phyloP scores from a whole-genome alignment of 192 early-diverging fungal species.

The Entomortierella lignicola region DNA sequence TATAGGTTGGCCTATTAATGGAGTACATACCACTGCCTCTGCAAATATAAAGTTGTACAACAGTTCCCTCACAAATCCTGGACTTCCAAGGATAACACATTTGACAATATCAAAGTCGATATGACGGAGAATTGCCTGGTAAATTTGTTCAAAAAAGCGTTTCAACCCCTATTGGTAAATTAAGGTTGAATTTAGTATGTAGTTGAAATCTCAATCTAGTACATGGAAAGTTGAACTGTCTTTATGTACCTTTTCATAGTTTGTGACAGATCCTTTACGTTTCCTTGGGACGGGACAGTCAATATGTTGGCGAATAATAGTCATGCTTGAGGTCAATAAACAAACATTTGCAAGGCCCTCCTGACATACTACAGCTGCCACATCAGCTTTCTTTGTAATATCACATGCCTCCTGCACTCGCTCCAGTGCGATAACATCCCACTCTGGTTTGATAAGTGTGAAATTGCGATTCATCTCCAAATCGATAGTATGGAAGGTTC shows the following conservation, averaged over 20 bases:
- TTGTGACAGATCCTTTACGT: slow-evolving; percentile 87
- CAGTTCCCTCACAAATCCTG: slow-evolving; percentile 94
- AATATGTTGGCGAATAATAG: slow-evolving; percentile 92
- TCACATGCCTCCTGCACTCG: slow-evolving; percentile 91
- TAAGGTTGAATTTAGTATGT: no score
- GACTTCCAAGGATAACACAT: slow-evolving; percentile 95
- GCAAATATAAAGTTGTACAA: slow-evolving; percentile 89
- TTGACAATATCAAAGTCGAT: slow-evolving; percentile 95
- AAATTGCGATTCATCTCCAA: slow-evolving; percentile 91
- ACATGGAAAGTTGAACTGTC: no score
- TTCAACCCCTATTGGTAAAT: slow-evolving; percentile 62
- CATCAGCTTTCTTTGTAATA: slow-evolving; percentile 88
- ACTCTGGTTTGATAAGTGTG: slow-evolving; percentile 87
- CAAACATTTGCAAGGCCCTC: slow-evolving; percentile 94
- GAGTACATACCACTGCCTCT: slow-evolving; percentile 73
- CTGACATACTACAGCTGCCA: slow-evolving; percentile 91
- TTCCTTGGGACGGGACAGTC: slow-evolving; percentile 94
- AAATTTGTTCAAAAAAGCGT: slow-evolving; percentile 93
- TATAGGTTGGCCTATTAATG: not conserved
- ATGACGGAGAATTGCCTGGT: slow-evolving; percentile 87
- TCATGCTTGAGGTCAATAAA: slow-evolving; percentile 95
- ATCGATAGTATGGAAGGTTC: slow-evolving; percentile 94
- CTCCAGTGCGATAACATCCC: slow-evolving; percentile 95
- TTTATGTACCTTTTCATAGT: slow-evolving; percentile 83
- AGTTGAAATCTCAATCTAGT: no score